Percentiles rank a stretch among this genome's conserved stretches.
Conservation (phyloP, 208 protist genomes). For the Angomonas desouzai region DNA sequence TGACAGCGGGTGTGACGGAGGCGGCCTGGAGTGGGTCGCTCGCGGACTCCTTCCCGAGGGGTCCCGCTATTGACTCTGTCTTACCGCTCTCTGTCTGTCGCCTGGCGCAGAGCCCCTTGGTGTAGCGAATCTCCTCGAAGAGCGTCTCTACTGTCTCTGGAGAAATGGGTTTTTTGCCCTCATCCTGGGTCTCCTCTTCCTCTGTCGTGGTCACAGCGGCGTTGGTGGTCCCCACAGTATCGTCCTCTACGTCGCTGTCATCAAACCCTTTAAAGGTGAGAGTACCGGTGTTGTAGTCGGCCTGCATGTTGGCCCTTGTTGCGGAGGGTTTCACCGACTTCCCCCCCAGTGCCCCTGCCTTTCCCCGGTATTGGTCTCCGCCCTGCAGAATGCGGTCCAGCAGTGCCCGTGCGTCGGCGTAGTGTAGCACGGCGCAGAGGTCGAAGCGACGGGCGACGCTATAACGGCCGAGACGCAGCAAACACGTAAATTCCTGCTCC, state of each 20-base stretch:
- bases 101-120: not conserved
- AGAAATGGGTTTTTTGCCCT: not conserved
- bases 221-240: constrained; percentile 9
- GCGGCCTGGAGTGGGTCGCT: not conserved
- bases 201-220: not conserved
- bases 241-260: constrained; percentile 38
- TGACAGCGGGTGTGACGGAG: not conserved
- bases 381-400: constrained; percentile 17
- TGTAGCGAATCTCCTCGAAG: constrained; percentile 15
- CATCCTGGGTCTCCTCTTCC: not conserved
- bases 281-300: constrained; percentile 73
- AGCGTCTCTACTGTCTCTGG: constrained; percentile 9
- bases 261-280: constrained; percentile 64
- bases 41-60: not conserved
- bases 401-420: constrained; percentile 38
- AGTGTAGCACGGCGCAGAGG: constrained; percentile 46
- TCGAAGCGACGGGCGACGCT: constrained; percentile 44
- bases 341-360: not conserved
- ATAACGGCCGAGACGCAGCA: constrained; percentile 51
- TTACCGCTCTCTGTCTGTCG: not conserved
- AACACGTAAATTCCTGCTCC: constrained; percentile 37
- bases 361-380: not conserved
- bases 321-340: not conserved
- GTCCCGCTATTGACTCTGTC: not conserved
- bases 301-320: constrained; percentile 27